Base-by-base conservation (phyloP, 805 yeast species). In the Priceomyces melissophilus region DNA sequence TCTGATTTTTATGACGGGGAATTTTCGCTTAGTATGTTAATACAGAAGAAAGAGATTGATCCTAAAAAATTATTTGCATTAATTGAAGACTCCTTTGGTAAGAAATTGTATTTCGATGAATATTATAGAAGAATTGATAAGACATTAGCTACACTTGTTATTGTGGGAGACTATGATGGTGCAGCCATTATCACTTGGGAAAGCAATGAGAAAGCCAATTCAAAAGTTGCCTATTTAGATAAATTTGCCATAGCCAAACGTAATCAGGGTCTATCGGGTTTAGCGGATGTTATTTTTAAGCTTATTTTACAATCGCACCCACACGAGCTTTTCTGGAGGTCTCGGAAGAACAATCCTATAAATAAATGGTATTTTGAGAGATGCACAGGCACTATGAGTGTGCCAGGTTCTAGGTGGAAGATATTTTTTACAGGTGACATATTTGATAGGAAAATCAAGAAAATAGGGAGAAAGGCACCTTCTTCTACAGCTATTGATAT, bases 291-390 rank as follows among this genome's bases (percentile, higher is more conserved):
- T 15, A 82, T 91, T 16, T 89, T 93, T 69, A 93, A 91, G 57
- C 73, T 85, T 6, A 79, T 93, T 71, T 65, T 79, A 8, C 78
- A 77, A 37, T 61, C 79, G 29, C 90, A 82, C 55, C 85, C 87
- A 0, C 63, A 73, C 11, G 93, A 88, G 56, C 60, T 89, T 10
- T 65, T 93, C 2, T 93, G 99, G 99, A 76, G 99, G 53, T 91
- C 98, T 1, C 69, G 96, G 35, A 76, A 75, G 43, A 76, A 67
- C 41, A 93, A 93, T 60, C 96, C 96, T 0, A 96, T 93, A 6
- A 93, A 93, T 67, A 89, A 89, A 56, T 93, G 99, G 99, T 91
- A 91, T 58, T 93, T 91, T 61, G 97, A 93, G 55, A 71, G 99
- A 47, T 83, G 96, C 31, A 66, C 73, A 12, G 96, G 96, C 1